Evolutionary conservation across 148 eudicot species (phyloP), one percentile per base, ranked within the genome.

Genomic region (Camellia japonica): DNA sequence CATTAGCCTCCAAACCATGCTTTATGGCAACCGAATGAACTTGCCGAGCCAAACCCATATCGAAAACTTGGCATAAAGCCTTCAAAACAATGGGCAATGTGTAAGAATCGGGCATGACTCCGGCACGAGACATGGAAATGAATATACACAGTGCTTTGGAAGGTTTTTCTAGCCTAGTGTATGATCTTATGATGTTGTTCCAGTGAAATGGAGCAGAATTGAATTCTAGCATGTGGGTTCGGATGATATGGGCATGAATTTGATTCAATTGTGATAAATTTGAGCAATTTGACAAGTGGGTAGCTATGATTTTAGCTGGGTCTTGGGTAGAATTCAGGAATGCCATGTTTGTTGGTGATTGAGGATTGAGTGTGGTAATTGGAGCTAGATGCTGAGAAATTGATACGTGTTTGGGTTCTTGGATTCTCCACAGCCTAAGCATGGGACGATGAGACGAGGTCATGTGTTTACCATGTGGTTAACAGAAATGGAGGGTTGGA

Each of bases 31-130:
- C 81, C 7, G 79, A 85, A 66, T 94, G 93, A 69, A 91, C 52
- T 69, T 94, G 97, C 55, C 44, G 18, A 13, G 82, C 89, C 43
- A 89, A 59, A 12, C 16, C 9, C 18, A 68, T 20, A n/a, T 88
- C 80, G 56, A 69, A 86, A 76, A 74, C 47, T 62, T 86, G 93
- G 41, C 86, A 78, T 1, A 85, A 82, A 5, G 97, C 92, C 85
- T 93, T 94, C 38, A 94, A 65, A 11, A 89, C 79, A 64, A 91
- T 89, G 11, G 98, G 97, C 6, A 94, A 56, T 3, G 97, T 92
- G 75, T 87, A 93, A 13, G 66, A 76, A 68, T 94, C 95, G 0
- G 93, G 93, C 47, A 77, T 46, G 38, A 86, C 78, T 43, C 91
- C 89, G 15, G 86, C 82, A 2, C 80, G 80, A 2, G 80, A 71